A percentile compares a stretch with the other conserved stretches of the same genome.
phyloP scores from a whole-genome alignment of 2,329 filamentous ascomycete genomes.

The Diaporthe eres region DNA sequence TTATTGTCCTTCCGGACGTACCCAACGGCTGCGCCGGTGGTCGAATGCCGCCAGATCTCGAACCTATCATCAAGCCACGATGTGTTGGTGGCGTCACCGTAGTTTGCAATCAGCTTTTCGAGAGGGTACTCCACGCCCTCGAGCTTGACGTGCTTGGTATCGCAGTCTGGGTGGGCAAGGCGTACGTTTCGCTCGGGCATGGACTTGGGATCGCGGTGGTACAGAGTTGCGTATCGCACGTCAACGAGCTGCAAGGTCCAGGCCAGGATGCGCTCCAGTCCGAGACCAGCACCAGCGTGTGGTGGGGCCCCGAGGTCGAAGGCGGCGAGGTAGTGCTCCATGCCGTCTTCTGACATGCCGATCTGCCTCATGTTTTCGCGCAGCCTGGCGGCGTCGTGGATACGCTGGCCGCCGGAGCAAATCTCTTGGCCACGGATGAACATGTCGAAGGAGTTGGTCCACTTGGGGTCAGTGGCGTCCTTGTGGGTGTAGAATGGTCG shows the following conservation, averaged over 20 bases:
- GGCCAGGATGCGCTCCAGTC: constrained; percentile 89
- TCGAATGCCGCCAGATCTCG: constrained; percentile 85
- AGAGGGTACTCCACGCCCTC: constrained; percentile 66
- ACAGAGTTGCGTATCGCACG: constrained; percentile 89
- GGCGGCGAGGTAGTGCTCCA: constrained; percentile 91
- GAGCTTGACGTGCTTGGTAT: constrained; percentile 71
- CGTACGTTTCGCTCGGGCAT: constrained; percentile 77
- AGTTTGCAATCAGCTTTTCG: constrained; percentile 93
- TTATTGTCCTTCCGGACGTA: constrained; percentile 81
- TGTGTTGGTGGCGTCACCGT: constrained; percentile 93
- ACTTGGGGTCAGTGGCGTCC: constrained; percentile 77
- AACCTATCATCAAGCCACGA: constrained; percentile 94
- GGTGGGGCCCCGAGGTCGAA: constrained; percentile 92
- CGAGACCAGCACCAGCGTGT: constrained; percentile 91
- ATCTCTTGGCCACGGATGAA: constrained; percentile 96
- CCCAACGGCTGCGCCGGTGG: constrained; percentile 86
- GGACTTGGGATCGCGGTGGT: constrained; percentile 90
- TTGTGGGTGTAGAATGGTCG: constrained; percentile 94
- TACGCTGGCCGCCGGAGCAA: constrained; percentile 92
- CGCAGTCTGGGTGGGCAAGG: constrained; percentile 89
- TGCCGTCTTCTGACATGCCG: constrained; percentile 83
- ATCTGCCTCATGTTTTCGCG: constrained; percentile 81
- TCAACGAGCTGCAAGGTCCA: constrained; percentile 89
- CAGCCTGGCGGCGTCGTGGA: constrained; percentile 84
- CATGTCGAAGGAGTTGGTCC: constrained; percentile 95